These are phyloP conservation scores for Phlebiopsis flavidoalba DNA, from an alignment of 768 basidiomycete genomes.

Conservation along the genomic window DNA sequence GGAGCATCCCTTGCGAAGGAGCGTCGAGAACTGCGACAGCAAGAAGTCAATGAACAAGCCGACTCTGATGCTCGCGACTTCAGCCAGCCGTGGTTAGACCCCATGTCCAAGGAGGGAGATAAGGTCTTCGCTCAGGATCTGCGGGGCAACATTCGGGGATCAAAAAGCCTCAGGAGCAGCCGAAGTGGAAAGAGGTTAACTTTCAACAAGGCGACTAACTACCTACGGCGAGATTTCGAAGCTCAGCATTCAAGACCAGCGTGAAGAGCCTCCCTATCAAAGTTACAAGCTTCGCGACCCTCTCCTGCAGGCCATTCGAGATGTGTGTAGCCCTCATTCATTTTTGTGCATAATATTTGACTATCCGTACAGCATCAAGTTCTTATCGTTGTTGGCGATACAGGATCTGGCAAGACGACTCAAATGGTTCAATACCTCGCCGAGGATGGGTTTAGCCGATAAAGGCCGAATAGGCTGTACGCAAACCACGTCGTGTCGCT, in stretches of 20 bases:
- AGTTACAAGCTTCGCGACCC: constrained; percentile 94
- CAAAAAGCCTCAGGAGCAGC: constrained; percentile 78
- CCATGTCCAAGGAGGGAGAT: constrained; percentile 88
- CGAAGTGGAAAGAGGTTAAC: constrained; percentile 90
- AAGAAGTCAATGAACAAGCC: constrained; percentile 90
- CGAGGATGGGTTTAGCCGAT: constrained; percentile 90
- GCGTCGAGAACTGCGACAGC: constrained; percentile 87
- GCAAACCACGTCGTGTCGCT: constrained; percentile 97
- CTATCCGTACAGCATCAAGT: constrained; percentile 72
- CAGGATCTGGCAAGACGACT: constrained; percentile 97
- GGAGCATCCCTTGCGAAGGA: constrained; percentile 94
- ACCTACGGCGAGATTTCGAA: constrained; percentile 92
- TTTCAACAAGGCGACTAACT: constrained; percentile 93
- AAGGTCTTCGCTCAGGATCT: constrained; percentile 92
- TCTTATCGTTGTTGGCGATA: constrained; percentile 97
- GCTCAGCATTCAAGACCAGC: constrained; percentile 90
- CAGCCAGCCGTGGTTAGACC: constrained; percentile 95
- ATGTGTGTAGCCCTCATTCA: constrained; percentile 53
- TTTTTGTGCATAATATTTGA: background rate
- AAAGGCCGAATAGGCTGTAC: constrained; percentile 92
- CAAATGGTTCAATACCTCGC: constrained; percentile 99
- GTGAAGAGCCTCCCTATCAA: constrained; percentile 65
- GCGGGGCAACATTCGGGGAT: constrained; percentile 71
- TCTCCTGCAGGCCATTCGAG: constrained; percentile 82
- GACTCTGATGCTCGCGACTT: constrained; percentile 95